phyloP scores from a whole-genome alignment of 768 basidiomycete genomes.

The Boletus fagicola region DNA sequence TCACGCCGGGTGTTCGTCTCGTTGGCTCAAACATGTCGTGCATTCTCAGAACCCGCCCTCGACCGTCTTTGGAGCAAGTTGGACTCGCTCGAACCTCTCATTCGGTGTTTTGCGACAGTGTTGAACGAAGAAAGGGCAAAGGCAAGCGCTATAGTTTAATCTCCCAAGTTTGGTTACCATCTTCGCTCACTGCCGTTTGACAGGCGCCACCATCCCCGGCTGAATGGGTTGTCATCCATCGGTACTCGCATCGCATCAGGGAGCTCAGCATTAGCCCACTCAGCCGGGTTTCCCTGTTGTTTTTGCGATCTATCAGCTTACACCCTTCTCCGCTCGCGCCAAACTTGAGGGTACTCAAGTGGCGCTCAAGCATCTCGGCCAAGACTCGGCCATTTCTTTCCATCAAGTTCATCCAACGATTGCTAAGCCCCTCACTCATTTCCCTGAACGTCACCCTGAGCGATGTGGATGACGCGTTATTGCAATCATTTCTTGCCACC shows the following conservation, averaged over 20 bases:
- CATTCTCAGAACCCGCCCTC: slow-evolving; percentile 3
- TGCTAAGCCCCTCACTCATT: neutral
- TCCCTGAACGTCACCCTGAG: neutral
- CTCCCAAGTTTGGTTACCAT: neutral
- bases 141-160: neutral
- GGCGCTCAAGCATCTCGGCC: neutral
- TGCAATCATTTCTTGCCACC: neutral
- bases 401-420: neutral
- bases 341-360: slow-evolving; percentile 2
- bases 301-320: slow-evolving; percentile 1
- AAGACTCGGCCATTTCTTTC: neutral
- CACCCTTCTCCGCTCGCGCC: neutral
- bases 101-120: neutral
- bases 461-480: neutral
- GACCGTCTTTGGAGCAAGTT: slow-evolving; percentile 5
- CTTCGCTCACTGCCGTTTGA: neutral
- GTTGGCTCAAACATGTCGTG: slow-evolving; percentile 2
- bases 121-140: neutral
- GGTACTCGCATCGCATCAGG: slow-evolving; percentile 3
- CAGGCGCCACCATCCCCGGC: neutral
- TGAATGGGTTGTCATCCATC: neutral
- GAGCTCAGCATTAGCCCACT: neutral
- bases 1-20: neutral
- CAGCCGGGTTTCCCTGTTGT: neutral
- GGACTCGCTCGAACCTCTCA: slow-evolving; percentile 3